Conservation (phyloP, 805 yeast species). For the Osmozyma mogii region DNA sequence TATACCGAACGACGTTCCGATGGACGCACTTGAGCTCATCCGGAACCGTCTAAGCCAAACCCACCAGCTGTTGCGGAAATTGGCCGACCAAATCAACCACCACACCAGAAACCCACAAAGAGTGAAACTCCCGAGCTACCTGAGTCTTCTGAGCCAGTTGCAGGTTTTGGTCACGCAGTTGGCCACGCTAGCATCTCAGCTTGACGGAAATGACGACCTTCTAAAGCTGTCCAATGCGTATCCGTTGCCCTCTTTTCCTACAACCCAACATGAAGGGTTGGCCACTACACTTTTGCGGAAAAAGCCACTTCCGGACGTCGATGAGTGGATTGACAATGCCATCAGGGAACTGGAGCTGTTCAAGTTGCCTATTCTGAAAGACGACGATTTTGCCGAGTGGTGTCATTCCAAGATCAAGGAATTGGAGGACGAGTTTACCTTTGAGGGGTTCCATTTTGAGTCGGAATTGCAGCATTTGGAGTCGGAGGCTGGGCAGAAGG, state of each 20-base stretch:
- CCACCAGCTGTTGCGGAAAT: conserved; percentile 31
- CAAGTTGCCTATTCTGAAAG: conserved; percentile 26
- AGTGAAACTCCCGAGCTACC: conserved; percentile 39
- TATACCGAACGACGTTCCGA: conserved; percentile 23
- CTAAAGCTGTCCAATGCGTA: conserved; percentile 66
- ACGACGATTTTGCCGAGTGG: conserved; percentile 65
- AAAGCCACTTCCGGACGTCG: conserved; percentile 85
- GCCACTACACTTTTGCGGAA: conserved; percentile 80
- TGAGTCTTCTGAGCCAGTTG: conserved; percentile 74
- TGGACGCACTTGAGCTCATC: conserved; percentile 32
- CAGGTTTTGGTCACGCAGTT: conserved; percentile 79
- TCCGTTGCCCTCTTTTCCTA: conserved; percentile 80
- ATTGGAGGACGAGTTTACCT: conserved; percentile 47
- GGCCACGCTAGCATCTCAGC: conserved; percentile 62
- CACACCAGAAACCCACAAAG: conserved; percentile 29
- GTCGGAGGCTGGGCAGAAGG: conserved; percentile 25
- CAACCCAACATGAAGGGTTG: conserved; percentile 74
- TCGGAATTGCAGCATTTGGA: conserved; percentile 21
- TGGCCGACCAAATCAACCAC: conserved; percentile 29
- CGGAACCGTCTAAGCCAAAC: conserved; percentile 36
- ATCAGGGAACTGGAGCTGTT: conserved; percentile 11
- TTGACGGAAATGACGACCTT: conserved; percentile 52
- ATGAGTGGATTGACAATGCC: conserved; percentile 60
- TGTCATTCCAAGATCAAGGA: conserved; percentile 50
- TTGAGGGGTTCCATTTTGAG: conserved; percentile 52